These are phyloP conservation scores for Sugiyamaella lignohabitans DNA, from an alignment of 805 yeast species.

Conservation along the genomic window DNA sequence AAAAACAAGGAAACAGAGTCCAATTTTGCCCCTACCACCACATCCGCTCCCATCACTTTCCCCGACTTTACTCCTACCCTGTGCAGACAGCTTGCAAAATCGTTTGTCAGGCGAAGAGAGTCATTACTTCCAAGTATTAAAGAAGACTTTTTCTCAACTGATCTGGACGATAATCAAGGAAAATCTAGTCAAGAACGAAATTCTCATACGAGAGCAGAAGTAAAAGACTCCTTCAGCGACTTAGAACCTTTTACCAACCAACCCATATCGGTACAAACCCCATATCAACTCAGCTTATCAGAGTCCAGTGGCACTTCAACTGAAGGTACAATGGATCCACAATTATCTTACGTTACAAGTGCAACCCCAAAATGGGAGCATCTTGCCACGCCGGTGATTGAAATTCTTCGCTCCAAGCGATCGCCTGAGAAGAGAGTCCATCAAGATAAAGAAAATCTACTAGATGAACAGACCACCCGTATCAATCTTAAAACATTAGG, in stretches of 20 bases:
- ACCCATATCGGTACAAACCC: background rate
- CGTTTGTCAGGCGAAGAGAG: constrained; percentile 15
- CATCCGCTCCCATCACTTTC: background rate
- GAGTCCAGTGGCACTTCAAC: background rate
- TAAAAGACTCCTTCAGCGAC: background rate
- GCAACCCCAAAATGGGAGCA: too few species aligned
- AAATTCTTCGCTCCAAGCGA: background rate
- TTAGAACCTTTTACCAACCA: background rate
- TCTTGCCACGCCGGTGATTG: background rate
- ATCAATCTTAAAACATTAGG: background rate
- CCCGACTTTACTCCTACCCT: constrained; percentile 21
- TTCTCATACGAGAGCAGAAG: background rate
- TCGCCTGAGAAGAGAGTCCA: background rate
- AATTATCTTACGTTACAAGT: too few species aligned
- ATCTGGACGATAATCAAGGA: too few species aligned
- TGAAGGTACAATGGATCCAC: too few species aligned
- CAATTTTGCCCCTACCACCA: background rate
- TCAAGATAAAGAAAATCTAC: constrained; percentile 2
- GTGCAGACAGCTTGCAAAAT: constrained; percentile 18
- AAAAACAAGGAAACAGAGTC: background rate
- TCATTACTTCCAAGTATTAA: constrained; percentile 9
- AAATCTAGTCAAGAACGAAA: background rate
- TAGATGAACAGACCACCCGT: background rate
- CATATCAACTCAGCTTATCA: background rate
- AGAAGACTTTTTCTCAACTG: background rate